Percentiles rank a stretch among this genome's conserved stretches.
Conservation (phyloP, 192 early-diverging fungal species). For the Podila epicladia region DNA sequence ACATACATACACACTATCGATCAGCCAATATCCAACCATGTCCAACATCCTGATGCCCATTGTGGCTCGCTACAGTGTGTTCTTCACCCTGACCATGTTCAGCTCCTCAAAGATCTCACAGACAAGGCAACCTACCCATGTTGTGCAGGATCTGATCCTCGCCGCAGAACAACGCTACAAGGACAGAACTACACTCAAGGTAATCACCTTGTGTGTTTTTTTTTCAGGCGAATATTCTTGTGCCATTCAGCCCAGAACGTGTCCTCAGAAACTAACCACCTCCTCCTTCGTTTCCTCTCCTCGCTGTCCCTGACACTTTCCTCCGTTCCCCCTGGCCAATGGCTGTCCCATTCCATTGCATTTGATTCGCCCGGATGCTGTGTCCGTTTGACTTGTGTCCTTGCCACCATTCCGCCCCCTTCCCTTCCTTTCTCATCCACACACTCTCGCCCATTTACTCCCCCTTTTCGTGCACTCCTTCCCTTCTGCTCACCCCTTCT, state of each 20-base stretch:
- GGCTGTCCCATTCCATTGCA: neutral
- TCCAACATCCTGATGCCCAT: conserved; percentile 38
- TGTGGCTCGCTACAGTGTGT: conserved; percentile 37
- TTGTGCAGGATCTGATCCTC: conserved; percentile 25
- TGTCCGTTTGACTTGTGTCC: neutral
- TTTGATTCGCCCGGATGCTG: neutral
- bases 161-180: conserved; percentile 28
- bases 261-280: neutral
- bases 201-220: neutral
- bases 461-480: neutral
- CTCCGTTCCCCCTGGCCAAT: neutral
- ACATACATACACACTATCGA: too few relatives aligned
- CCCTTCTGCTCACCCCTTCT: neutral
- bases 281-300: neutral
- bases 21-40: conserved; percentile 6
- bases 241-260: neutral
- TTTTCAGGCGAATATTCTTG: neutral
- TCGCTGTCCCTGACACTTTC: too few relatives aligned
- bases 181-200: conserved; percentile 12
- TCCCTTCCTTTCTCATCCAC: neutral
- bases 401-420: conserved; percentile 1
- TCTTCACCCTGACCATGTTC: conserved; percentile 45
- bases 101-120: conserved; percentile 24
- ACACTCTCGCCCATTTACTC: neutral
- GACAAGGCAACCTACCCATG: conserved; percentile 26